A percentile compares a stretch with the other conserved stretches of the same genome.
Conservation (phyloP, 345 rosid species). For the Geranium brycei region DNA sequence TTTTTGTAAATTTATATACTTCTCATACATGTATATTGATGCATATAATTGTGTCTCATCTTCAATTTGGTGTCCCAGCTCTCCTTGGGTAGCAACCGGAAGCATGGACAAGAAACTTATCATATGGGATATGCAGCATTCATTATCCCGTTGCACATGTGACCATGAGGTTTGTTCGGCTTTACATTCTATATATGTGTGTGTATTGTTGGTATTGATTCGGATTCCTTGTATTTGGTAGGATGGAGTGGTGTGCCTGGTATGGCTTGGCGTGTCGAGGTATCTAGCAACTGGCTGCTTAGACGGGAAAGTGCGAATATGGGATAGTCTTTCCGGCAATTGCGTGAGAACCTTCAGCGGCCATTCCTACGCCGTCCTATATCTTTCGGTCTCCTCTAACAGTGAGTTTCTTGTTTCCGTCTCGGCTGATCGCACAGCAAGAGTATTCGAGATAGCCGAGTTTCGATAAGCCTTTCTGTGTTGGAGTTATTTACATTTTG, state of each 20-base stretch:
- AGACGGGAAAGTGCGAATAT: conserved; percentile 57
- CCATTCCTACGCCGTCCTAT: conserved; percentile 47
- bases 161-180: conserved; percentile 45
- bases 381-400: conserved; percentile 37
- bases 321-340: conserved; percentile 77
- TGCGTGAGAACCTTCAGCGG: conserved; percentile 52
- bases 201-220: no score
- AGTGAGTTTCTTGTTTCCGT: conserved; percentile 49
- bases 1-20: no score
- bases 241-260: conserved; percentile 70
- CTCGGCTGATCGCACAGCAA: conserved; percentile 60
- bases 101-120: conserved; percentile 74
- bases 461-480: conserved; percentile 11
- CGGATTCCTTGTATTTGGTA: conserved; percentile 10
- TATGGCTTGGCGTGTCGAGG: conserved; percentile 63
- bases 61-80: conserved; percentile 15
- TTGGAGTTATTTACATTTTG: no score
- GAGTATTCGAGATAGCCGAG: conserved; percentile 61
- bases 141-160: conserved; percentile 57
- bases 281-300: conserved; percentile 66
- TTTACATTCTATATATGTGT: background rate
- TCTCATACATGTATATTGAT: no score
- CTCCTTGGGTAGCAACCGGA: conserved; percentile 76
- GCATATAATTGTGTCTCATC: no score
- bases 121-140: conserved; percentile 74